A percentile compares a stretch with the other conserved stretches of the same genome.
phyloP scores from a whole-genome alignment of 108 stramenopile species.

The Cyclotella baltica region DNA sequence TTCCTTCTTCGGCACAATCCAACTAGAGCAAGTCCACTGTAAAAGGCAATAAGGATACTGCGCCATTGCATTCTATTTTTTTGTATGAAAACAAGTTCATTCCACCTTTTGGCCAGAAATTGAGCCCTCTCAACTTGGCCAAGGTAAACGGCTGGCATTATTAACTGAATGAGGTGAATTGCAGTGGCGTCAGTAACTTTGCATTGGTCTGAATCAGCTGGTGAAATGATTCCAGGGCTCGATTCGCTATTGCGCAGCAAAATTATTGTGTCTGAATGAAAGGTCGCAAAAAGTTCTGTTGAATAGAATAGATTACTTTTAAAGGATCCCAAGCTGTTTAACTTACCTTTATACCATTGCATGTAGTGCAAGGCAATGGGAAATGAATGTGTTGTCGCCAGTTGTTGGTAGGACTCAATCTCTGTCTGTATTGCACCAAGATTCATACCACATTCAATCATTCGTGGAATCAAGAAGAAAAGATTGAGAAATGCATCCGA shows the following conservation, averaged over 20 bases:
- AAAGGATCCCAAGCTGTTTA: slow-evolving; percentile 16
- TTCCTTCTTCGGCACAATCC: neutral
- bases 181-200: neutral
- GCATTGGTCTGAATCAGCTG: neutral
- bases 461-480: slow-evolving; percentile 9
- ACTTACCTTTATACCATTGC: slow-evolving; percentile 12
- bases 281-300: no score
- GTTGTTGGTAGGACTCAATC: slow-evolving; percentile 25
- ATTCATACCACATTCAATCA: slow-evolving; percentile 23
- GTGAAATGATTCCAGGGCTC: neutral
- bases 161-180: neutral
- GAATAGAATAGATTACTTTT: neutral
- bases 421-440: slow-evolving; percentile 21
- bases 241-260: neutral
- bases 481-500: slow-evolving; percentile 25
- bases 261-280: neutral
- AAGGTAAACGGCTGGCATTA: neutral
- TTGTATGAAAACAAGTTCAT: neutral
- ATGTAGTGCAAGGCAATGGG: neutral
- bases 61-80: neutral
- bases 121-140: neutral
- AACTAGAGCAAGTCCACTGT: neutral
- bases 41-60: neutral
- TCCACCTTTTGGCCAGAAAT: neutral
- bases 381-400: neutral